A percentile compares a stretch with the other conserved stretches of the same genome.
Evolutionary conservation across 2,329 filamentous ascomycete species (phyloP).

Genomic region (Fusarium decemcellulare): DNA sequence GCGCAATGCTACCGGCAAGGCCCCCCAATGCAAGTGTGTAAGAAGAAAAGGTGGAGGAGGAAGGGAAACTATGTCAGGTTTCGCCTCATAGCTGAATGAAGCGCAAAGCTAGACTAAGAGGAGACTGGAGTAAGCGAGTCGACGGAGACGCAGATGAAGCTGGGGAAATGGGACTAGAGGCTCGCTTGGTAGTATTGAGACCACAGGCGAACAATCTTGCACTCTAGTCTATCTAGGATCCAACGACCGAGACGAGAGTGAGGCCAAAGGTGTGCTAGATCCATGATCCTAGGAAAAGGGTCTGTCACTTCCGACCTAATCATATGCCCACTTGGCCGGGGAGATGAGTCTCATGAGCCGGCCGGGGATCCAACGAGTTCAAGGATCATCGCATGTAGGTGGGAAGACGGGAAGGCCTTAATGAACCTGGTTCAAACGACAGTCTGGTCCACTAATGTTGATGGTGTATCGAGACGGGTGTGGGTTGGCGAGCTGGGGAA

Average conservation of each 20-base stretch:
- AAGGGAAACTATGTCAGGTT: constrained; percentile 6
- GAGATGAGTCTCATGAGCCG: constrained; percentile 10
- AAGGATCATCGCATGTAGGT: constrained; percentile 1
- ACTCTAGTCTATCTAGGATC: neutral
- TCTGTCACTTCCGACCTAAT: constrained; percentile 1
- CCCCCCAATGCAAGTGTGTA: neutral
- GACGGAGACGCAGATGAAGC: constrained; percentile 3
- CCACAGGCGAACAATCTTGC: neutral
- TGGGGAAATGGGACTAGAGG: constrained; percentile 7
- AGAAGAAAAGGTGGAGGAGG: neutral
- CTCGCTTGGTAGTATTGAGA: neutral
- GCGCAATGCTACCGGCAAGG: neutral
- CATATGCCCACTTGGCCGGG: constrained; percentile 14
- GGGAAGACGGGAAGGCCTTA: constrained; percentile 6
- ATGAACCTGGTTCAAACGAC: constrained; percentile 2
- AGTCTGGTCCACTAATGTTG: neutral
- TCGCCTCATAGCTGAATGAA: constrained; percentile 9
- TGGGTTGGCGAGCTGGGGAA: neutral
- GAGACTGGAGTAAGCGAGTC: neutral
- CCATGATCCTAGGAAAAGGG: neutral
- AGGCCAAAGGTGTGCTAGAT: neutral
- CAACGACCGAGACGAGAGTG: neutral
- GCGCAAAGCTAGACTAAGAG: neutral
- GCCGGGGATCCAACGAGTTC: constrained; percentile 3
- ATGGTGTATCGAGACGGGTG: neutral